A percentile compares a stretch with the other conserved stretches of the same genome.
These are phyloP conservation scores for Haplographium delicatum DNA, from an alignment of 495 filamentous ascomycete species.

Conservation along the genomic window DNA sequence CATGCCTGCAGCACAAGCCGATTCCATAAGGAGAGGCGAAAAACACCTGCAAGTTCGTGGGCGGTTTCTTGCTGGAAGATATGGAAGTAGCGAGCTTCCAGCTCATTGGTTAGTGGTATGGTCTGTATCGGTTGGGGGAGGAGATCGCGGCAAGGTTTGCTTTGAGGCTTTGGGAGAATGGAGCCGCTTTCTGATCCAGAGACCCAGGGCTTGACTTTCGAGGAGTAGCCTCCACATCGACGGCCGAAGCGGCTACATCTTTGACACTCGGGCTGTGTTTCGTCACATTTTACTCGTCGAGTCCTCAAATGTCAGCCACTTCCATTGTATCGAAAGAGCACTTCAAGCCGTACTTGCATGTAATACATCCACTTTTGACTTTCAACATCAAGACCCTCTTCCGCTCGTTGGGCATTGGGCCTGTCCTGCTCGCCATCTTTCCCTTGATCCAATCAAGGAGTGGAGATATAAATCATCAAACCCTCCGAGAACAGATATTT, in stretches of 20 bases:
- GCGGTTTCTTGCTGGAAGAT: slow-evolving; percentile 39
- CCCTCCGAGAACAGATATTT: too few species aligned
- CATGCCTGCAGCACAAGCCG: slow-evolving; percentile 32
- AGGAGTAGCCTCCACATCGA: slow-evolving; percentile 12
- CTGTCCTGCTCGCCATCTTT: too few species aligned
- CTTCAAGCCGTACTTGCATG: not conserved
- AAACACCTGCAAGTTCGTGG: slow-evolving; percentile 39
- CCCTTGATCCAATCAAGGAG: too few species aligned
- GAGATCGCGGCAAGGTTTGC: not conserved
- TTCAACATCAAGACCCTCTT: too few species aligned
- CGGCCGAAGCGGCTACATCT: slow-evolving; percentile 8
- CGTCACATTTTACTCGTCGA: slow-evolving; percentile 18
- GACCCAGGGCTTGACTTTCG: too few species aligned
- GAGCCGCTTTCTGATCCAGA: not conserved
- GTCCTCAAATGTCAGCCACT: not conserved
- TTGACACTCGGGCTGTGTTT: slow-evolving; percentile 18
- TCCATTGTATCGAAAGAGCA: not conserved
- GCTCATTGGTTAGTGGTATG: not conserved
- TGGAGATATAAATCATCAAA: too few species aligned
- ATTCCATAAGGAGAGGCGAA: slow-evolving; percentile 42
- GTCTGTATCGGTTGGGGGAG: not conserved
- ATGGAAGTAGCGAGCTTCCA: slow-evolving; percentile 19
- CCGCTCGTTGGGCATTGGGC: too few species aligned
- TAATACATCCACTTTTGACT: not conserved
- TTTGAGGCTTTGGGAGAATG: not conserved